phyloP scores from a whole-genome alignment of 116 monocot species.

The Thalassia testudinum region DNA sequence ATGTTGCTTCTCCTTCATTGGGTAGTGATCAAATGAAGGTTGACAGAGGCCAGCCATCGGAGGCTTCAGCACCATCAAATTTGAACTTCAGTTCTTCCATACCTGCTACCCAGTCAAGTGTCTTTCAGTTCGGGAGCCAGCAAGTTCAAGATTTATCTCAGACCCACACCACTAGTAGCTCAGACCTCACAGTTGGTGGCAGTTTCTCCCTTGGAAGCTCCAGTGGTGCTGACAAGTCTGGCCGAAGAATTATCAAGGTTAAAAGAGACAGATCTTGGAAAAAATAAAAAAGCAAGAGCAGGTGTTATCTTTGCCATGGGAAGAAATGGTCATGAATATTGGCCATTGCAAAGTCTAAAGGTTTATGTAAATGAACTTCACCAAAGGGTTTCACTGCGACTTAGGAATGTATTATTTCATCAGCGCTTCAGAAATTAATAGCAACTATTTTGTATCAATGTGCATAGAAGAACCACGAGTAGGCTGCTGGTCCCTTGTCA shows the following conservation, averaged over 20 bases:
- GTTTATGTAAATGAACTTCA: too few relatives aligned
- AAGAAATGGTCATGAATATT: too few relatives aligned
- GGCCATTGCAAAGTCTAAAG: too few relatives aligned
- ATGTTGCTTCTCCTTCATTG: neutral
- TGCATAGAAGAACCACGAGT: too few relatives aligned
- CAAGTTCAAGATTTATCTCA: neutral
- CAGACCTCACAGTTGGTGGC: neutral
- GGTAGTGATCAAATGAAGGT: slow-evolving; percentile 1
- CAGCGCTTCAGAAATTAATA: too few relatives aligned
- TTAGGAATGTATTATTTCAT: too few relatives aligned
- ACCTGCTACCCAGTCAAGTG: neutral
- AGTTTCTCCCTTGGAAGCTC: neutral
- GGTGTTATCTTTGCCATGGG: too few relatives aligned
- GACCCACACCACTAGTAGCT: neutral
- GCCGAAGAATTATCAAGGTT: neutral
- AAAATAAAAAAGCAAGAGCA: neutral
- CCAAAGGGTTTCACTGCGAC: too few relatives aligned
- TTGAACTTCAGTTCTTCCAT: neutral
- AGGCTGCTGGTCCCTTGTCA: too few relatives aligned
- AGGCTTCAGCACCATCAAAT: neutral
- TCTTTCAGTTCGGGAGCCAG: slow-evolving; percentile 3
- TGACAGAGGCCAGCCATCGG: neutral
- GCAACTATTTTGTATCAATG: too few relatives aligned
- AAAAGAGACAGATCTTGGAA: neutral
- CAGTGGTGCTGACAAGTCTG: neutral